Conservation (phyloP, 768 basidiomycete genomes). For the Hygrocybe coccinea region DNA sequence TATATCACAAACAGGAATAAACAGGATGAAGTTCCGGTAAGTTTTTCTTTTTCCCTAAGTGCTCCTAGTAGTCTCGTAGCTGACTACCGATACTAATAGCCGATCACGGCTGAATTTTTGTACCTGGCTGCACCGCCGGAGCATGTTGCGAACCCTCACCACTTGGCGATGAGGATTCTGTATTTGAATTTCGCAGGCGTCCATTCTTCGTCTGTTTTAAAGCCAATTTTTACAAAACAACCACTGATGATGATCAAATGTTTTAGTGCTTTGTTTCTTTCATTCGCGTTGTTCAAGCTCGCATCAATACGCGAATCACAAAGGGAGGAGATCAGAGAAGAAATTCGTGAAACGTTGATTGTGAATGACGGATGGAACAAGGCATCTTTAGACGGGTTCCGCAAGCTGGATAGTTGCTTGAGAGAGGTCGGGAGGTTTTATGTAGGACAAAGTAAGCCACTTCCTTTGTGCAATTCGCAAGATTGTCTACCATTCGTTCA, state of each 20-base stretch:
- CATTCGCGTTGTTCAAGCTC: constrained; percentile 2
- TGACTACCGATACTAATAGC: background rate
- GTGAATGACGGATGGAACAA: constrained; percentile 10
- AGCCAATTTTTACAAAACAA: background rate
- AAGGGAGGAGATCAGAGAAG: constrained; percentile 1
- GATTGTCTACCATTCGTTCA: background rate
- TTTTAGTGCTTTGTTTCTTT: background rate
- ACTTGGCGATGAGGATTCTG: background rate
- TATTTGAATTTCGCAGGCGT: constrained; percentile 6
- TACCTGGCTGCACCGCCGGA: background rate
- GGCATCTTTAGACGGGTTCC: background rate
- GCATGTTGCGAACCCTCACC: background rate
- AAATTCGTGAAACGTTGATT: background rate
- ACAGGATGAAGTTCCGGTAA: background rate
- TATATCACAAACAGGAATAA: background rate
- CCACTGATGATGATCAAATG: background rate
- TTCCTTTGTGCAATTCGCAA: too few relatives aligned
- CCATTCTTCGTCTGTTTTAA: constrained; percentile 1
- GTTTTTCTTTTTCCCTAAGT: background rate
- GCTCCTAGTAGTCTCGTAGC: background rate
- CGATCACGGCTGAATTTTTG: background rate
- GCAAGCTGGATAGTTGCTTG: constrained; percentile 6
- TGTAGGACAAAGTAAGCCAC: background rate
- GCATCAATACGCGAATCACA: background rate
- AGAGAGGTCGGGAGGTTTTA: constrained; percentile 2